These are phyloP conservation scores for Ochromonas danica DNA, from an alignment of 108 stramenopile species.

Conservation along the genomic window DNA sequence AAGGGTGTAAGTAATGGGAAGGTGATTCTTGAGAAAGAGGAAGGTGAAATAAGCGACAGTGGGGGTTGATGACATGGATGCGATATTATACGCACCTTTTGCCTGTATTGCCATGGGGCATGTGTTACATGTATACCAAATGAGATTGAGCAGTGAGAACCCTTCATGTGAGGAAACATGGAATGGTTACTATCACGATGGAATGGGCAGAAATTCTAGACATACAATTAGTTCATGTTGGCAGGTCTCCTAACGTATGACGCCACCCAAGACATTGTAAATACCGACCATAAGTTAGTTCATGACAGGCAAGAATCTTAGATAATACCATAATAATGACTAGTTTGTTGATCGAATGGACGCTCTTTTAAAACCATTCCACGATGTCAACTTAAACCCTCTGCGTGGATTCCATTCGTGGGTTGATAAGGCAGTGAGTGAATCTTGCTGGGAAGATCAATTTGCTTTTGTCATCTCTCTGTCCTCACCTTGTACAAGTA, in stretches of 20 bases:
- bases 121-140: constrained; percentile 17
- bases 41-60: constrained; percentile 15
- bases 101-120: constrained; percentile 13
- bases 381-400: no score
- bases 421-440: no score
- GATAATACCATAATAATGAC: constrained; percentile 17
- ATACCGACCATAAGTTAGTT: constrained; percentile 16
- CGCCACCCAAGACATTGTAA: constrained; percentile 14
- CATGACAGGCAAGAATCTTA: constrained; percentile 15
- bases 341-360: constrained; percentile 16
- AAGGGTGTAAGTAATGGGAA: constrained; percentile 15
- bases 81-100: constrained; percentile 16
- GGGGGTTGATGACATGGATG: constrained; percentile 13
- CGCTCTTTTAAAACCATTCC: constrained; percentile 16
- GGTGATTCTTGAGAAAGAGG: constrained; percentile 15
- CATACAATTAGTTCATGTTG: constrained; percentile 17
- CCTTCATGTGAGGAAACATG: constrained; percentile 15
- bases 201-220: constrained; percentile 15
- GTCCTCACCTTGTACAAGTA: no score
- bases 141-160: constrained; percentile 15
- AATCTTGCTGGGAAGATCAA: no score
- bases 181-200: constrained; percentile 15
- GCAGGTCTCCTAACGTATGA: constrained; percentile 14
- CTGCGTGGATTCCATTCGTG: no score
- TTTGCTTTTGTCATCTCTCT: no score